These are phyloP conservation scores for Pugionium cornutum DNA, from an alignment of 345 rosid genomes.

Conservation along the genomic window DNA sequence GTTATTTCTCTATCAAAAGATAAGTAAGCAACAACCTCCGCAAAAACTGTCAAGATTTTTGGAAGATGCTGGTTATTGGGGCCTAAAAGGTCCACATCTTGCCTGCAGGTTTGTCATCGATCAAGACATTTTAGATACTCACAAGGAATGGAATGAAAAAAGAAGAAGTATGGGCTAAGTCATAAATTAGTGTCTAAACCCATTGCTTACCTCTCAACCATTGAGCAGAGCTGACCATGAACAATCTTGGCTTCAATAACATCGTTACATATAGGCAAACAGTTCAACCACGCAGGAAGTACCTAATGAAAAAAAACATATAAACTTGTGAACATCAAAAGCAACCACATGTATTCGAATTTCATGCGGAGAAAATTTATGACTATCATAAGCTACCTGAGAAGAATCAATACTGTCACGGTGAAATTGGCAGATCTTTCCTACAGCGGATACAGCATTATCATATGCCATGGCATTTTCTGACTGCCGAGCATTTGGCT, in stretches of 20 bases:
- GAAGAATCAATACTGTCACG: slow-evolving; percentile 85
- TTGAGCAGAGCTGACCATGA: slow-evolving; percentile 91
- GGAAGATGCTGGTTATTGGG: slow-evolving; percentile 88
- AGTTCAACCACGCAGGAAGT: slow-evolving; percentile 97
- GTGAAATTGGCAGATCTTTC: slow-evolving; percentile 91
- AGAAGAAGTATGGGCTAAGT: background rate
- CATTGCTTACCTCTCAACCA: slow-evolving; percentile 82
- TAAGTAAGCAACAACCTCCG: slow-evolving; percentile 61
- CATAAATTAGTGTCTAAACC: background rate
- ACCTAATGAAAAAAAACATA: slow-evolving; percentile 47
- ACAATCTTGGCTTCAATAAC: slow-evolving; percentile 96
- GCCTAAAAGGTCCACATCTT: slow-evolving; percentile 81
- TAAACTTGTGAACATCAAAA: slow-evolving; percentile 7
- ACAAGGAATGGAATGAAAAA: background rate
- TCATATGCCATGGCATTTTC: slow-evolving; percentile 98
- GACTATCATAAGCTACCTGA: slow-evolving; percentile 55
- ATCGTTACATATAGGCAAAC: slow-evolving; percentile 92
- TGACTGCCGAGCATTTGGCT: slow-evolving; percentile 75
- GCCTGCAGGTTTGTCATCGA: slow-evolving; percentile 53
- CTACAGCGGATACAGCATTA: slow-evolving; percentile 98
- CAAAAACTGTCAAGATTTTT: slow-evolving; percentile 82
- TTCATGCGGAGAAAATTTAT: background rate
- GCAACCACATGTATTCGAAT: background rate
- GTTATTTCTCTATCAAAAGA: background rate
- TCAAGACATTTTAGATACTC: slow-evolving; percentile 12